These are phyloP conservation scores for Kalanchoe fedtschenkoi DNA, from an alignment of 164 flowering plant genomes.

Conservation along the genomic window DNA sequence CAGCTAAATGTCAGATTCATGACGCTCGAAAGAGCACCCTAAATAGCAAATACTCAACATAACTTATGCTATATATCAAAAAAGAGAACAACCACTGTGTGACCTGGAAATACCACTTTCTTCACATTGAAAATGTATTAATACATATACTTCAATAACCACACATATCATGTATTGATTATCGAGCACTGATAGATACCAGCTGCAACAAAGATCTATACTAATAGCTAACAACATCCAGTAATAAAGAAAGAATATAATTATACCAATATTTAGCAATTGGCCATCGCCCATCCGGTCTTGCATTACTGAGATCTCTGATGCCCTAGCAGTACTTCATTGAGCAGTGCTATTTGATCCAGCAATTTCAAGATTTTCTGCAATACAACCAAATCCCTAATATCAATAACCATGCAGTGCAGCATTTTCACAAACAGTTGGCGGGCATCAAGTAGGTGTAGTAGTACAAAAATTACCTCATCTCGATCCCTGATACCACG, in stretches of 20 bases:
- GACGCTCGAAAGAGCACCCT: background rate
- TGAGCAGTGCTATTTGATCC: slow-evolving; percentile 41
- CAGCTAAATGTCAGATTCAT: too few relatives aligned
- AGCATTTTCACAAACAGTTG: slow-evolving; percentile 12
- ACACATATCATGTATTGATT: background rate
- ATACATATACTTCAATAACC: background rate
- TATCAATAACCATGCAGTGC: background rate
- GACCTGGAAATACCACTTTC: background rate
- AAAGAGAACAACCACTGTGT: background rate
- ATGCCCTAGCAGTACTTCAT: slow-evolving; percentile 26
- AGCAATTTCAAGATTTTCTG: slow-evolving; percentile 44
- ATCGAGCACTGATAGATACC: background rate
- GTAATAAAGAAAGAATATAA: background rate
- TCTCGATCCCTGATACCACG: slow-evolving; percentile 24
- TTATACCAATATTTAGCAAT: background rate
- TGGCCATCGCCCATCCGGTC: background rate
- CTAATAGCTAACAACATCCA: background rate
- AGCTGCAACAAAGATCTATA: background rate
- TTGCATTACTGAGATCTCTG: slow-evolving; percentile 15
- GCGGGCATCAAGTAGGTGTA: background rate
- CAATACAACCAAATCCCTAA: slow-evolving; percentile 11
- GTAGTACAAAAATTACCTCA: slow-evolving; percentile 20
- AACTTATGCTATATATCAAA: background rate
- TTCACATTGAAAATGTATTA: background rate
- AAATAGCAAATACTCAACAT: background rate